phyloP scores from a whole-genome alignment of 768 basidiomycete genomes.

The Trametes cinnabarina region DNA sequence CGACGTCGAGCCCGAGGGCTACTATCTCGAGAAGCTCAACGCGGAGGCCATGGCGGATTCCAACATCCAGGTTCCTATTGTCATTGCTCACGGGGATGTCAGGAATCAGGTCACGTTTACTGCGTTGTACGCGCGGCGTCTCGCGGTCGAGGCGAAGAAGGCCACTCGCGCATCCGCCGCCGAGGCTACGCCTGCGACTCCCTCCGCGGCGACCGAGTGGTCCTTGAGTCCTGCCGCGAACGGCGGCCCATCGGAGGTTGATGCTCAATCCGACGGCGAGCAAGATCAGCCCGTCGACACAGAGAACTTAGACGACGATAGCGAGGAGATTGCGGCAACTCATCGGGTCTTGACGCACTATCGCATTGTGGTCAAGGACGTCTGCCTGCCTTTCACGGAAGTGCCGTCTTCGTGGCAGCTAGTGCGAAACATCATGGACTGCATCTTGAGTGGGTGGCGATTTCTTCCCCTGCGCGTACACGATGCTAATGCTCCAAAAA shows the following conservation, averaged over 20 bases:
- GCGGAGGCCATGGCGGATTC: background rate
- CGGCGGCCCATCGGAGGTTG: background rate
- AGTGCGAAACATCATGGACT: background rate
- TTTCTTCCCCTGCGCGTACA: too few relatives aligned
- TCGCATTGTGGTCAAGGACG: slow-evolving; percentile 10
- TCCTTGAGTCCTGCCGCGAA: background rate
- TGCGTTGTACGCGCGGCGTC: background rate
- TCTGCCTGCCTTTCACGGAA: background rate
- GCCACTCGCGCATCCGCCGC: too few relatives aligned
- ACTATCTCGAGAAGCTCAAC: background rate
- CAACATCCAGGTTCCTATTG: background rate
- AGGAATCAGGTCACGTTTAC: background rate
- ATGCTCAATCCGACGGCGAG: background rate
- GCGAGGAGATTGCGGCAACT: too few relatives aligned
- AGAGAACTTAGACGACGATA: background rate
- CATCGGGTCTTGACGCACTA: slow-evolving; percentile 4
- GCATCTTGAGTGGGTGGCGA: background rate
- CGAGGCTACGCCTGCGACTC: too few relatives aligned
- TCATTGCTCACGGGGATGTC: slow-evolving; percentile 7
- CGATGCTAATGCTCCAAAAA: too few relatives aligned
- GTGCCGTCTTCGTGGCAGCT: background rate
- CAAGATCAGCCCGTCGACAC: background rate
- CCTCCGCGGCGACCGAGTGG: background rate
- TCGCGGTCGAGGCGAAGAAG: too few relatives aligned
- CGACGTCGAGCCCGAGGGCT: slow-evolving; percentile 1